Evolutionary conservation across 192 early-diverging fungal species (phyloP).

Genomic region (Funneliformis geosporum): DNA sequence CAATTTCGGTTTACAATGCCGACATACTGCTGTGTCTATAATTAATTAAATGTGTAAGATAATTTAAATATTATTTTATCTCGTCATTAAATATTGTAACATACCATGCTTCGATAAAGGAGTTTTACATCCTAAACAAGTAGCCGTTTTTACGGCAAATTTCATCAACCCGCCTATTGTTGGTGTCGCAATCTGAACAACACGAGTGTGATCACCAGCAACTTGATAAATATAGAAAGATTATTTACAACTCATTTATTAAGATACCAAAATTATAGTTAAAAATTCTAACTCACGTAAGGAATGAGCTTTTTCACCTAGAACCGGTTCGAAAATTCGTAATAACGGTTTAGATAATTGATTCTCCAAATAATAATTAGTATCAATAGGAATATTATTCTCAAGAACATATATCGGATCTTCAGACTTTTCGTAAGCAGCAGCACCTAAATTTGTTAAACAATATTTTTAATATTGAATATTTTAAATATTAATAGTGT

Average conservation of each 20-base stretch:
- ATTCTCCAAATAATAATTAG: constrained; percentile 94
- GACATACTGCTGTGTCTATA: constrained; percentile 76
- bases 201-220: constrained; percentile 70
- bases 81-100: neutral
- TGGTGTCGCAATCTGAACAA: constrained; percentile 86
- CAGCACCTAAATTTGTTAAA: constrained; percentile 51
- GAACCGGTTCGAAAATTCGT: constrained; percentile 95
- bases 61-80: constrained; percentile 8
- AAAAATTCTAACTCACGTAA: constrained; percentile 58
- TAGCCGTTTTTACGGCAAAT: constrained; percentile 90
- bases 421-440: constrained; percentile 96
- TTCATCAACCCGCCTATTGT: constrained; percentile 89
- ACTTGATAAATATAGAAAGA: constrained; percentile 43
- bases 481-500: neutral
- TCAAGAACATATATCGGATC: constrained; percentile 99
- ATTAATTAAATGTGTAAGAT: neutral
- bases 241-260: neutral
- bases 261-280: neutral
- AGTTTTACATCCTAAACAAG: constrained; percentile 90
- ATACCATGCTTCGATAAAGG: constrained; percentile 68
- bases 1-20: constrained; percentile 67
- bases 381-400: constrained; percentile 97
- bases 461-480: neutral
- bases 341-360: constrained; percentile 92
- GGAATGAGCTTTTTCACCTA: constrained; percentile 83